Conservation (phyloP, 148 eudicot genomes). For the Polygonum maritimum region DNA sequence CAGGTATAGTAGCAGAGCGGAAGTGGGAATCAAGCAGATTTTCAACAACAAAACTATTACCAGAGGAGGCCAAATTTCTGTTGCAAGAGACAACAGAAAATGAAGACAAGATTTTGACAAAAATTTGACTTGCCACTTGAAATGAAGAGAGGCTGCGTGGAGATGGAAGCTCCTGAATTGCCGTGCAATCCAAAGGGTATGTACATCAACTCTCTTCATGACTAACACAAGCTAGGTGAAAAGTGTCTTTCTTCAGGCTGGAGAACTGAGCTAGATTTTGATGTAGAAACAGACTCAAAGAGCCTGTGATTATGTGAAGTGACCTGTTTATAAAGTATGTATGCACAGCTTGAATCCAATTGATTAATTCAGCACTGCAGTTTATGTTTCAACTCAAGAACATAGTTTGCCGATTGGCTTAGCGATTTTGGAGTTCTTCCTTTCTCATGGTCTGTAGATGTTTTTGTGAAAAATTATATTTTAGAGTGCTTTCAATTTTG, state of each 20-base stretch:
- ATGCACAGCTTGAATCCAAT: background rate
- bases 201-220: background rate
- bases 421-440: background rate
- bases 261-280: conserved; percentile 1
- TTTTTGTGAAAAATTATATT: background rate
- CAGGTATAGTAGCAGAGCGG: background rate
- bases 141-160: background rate
- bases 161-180: background rate
- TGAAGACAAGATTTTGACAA: background rate
- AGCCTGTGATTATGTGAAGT: background rate
- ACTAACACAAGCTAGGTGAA: background rate
- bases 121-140: background rate
- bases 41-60: conserved; percentile 17
- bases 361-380: background rate
- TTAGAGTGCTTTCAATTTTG: background rate
- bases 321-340: conserved; percentile 1
- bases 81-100: background rate
- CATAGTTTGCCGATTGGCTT: conserved; percentile 1
- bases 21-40: conserved; percentile 22
- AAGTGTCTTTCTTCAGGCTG: background rate
- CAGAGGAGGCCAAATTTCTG: background rate
- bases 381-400: background rate
- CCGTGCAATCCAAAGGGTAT: background rate
- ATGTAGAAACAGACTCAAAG: background rate
- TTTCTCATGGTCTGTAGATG: background rate